Evolutionary conservation across 225 moss, liverwort and hornwort genomes (phyloP).

Genomic region (Thuidium tamariscinum): DNA sequence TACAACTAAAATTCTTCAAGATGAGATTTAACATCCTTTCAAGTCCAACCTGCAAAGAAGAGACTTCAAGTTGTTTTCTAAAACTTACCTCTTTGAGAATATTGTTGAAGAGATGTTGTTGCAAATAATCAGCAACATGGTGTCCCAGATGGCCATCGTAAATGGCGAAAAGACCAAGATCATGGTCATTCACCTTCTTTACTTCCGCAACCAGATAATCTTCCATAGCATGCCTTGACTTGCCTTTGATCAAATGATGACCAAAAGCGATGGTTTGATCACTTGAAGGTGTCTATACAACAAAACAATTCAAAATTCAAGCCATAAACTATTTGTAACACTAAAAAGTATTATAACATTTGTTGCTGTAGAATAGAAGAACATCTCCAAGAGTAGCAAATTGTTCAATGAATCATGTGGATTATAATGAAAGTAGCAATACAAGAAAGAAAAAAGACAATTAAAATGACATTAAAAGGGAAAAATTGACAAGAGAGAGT

Average conservation of each 20-base stretch:
- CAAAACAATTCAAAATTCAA: not conserved
- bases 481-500: not conserved
- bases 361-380: not conserved
- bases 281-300: slow-evolving; percentile 57
- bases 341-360: too few species aligned
- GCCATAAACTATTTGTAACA: not conserved
- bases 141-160: slow-evolving; percentile 97
- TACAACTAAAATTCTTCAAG: not conserved
- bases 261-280: slow-evolving; percentile 64
- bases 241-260: slow-evolving; percentile 69
- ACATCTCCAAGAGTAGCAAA: not conserved
- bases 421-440: not conserved
- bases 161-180: slow-evolving; percentile 89
- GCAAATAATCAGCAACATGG: slow-evolving; percentile 65
- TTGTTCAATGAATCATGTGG: not conserved
- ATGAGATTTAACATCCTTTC: not conserved
- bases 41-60: not conserved
- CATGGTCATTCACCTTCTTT: slow-evolving; percentile 48
- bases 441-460: not conserved
- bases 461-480: not conserved
- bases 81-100: slow-evolving; percentile 66
- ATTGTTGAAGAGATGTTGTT: slow-evolving; percentile 73
- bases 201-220: slow-evolving; percentile 40
- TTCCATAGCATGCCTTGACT: slow-evolving; percentile 72
- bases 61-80: not conserved